These are phyloP conservation scores for Microsporum ferrugineum DNA, from an alignment of 2,329 filamentous ascomycete species.

Conservation along the genomic window DNA sequence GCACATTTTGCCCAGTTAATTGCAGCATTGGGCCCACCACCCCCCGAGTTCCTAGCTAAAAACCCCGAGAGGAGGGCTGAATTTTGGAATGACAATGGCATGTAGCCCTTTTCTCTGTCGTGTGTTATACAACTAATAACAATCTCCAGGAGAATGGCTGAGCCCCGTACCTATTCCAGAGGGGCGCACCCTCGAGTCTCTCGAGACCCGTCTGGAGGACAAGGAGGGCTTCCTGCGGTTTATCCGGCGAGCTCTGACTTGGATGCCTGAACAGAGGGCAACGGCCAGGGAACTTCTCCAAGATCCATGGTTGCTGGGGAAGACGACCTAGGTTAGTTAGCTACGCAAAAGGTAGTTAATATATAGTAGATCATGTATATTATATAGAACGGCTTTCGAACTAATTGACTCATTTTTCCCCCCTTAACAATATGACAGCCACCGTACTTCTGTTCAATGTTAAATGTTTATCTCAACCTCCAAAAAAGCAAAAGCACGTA, in stretches of 20 bases:
- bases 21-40: constrained; percentile 33
- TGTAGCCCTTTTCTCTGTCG: neutral
- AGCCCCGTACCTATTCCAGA: constrained; percentile 21
- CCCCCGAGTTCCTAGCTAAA: constrained; percentile 20
- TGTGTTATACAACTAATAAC: neutral
- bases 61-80: constrained; percentile 18
- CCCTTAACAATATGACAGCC: no score
- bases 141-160: constrained; percentile 21
- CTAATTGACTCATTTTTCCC: no score
- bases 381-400: neutral
- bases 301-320: constrained; percentile 6
- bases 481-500: no score
- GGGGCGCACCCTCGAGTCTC: constrained; percentile 1
- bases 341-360: neutral
- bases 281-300: constrained; percentile 18
- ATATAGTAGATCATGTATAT: neutral
- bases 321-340: neutral
- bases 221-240: constrained; percentile 26
- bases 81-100: constrained; percentile 31
- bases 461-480: no score
- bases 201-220: constrained; percentile 5
- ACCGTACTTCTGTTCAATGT: no score
- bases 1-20: constrained; percentile 38
- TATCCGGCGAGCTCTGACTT: constrained; percentile 26
- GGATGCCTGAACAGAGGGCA: constrained; percentile 27